Evolutionary conservation across 2,329 filamentous ascomycete species (phyloP), one percentile per base, ranked within the genome.

Genomic region (Ceratocystis destructans): DNA sequence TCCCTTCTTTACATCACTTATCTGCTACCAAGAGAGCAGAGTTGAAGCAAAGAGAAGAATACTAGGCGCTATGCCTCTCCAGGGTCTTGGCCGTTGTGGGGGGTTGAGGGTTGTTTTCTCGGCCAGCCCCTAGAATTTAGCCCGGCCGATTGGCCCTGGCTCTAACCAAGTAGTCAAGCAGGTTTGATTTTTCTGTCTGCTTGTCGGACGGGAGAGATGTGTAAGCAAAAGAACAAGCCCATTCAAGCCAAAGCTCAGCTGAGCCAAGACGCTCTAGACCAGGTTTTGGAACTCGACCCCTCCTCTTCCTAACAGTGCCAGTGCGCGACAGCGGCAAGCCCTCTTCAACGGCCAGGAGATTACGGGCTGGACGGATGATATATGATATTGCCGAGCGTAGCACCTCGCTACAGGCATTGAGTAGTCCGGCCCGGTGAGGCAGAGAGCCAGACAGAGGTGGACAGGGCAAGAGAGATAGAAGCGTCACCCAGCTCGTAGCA

Each of bases 221-320:
- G 3, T 12, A 12, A 10, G 10, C 37, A 41, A 12, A 41, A 50
- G 46, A 50, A 50, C 46, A 50, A 50, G 46, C 50, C 50, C n/a
- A 25, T 25, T 15, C 50, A 7, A 55, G n/a, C 2, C 50, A 20
- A 55, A 17, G 53, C 25, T 59, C 53, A 33, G 53, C 53, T 20
- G 53, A 33, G 53, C 53, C 53, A 59, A 59, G 53, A 59, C 53
- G 53, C 53, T 59, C 53, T 59, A 17, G 53, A 57, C 25, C 53
- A 22, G 53, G 7, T 28, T 28, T 15, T 57, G 2, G 53, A 31
- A 25, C 17, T 8, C 12, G 46, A 20, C 17, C 22, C n/a, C 46
- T 50, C n/a, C 6, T 50, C 17, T 50, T 20, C n/a, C 22, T 22
- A 50, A 22, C 46, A 50, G 6, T 50, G 22, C 46, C 22, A 50